phyloP scores from a whole-genome alignment of 352 stramenopile species.

The Globisporangium nunn region DNA sequence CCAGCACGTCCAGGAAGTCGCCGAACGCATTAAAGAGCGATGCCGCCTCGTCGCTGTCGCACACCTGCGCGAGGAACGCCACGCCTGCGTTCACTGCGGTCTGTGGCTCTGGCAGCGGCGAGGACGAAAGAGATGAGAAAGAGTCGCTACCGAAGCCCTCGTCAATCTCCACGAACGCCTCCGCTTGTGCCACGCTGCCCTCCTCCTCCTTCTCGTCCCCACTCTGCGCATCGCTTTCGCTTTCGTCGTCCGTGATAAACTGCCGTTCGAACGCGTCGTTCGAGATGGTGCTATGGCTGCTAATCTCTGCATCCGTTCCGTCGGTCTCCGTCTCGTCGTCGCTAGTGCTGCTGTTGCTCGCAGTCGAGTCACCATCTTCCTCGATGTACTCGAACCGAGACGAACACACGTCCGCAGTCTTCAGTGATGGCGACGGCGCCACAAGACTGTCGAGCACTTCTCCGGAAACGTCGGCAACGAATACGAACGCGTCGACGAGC shows the following conservation, averaged over 20 bases:
- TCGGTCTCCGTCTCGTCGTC: constrained; percentile 6
- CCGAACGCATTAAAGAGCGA: constrained; percentile 67
- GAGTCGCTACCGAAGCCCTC: background rate
- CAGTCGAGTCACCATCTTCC: constrained; percentile 3
- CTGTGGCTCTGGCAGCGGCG: background rate
- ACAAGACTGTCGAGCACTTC: constrained; percentile 36
- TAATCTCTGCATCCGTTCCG: background rate
- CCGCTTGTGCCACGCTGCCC: background rate
- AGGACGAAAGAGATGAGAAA: background rate
- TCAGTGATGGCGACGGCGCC: background rate
- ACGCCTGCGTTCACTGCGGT: constrained; percentile 41
- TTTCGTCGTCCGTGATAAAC: constrained; percentile 6
- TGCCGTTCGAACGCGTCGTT: constrained; percentile 13
- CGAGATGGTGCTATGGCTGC: constrained; percentile 12
- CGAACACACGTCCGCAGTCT: constrained; percentile 2
- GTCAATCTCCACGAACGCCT: constrained; percentile 14
- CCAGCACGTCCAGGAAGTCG: constrained; percentile 60
- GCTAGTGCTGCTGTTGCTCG: constrained; percentile 10
- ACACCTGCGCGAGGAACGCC: constrained; percentile 44
- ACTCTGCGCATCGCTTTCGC: constrained; percentile 16
- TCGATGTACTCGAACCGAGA: constrained; percentile 34
- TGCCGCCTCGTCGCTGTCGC: constrained; percentile 50
- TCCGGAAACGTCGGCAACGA: constrained; percentile 58
- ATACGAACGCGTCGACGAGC: constrained; percentile 36
- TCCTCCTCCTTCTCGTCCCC: constrained; percentile 10